These are phyloP conservation scores for Saccharum officinarum DNA, from an alignment of 176 grass and related monocot species.

Conservation along the genomic window DNA sequence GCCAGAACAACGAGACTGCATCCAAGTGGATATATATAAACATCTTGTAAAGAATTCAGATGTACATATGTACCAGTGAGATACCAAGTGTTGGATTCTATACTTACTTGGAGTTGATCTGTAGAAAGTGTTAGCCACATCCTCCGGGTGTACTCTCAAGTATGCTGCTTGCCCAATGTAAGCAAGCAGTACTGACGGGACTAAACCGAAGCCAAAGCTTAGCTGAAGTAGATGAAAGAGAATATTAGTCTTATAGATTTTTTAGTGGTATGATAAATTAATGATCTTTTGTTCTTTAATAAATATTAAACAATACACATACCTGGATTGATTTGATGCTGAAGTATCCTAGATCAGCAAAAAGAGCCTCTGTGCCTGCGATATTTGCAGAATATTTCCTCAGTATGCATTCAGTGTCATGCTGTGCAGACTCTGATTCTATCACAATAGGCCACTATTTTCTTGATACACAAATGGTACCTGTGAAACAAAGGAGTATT, in stretches of 20 bases:
- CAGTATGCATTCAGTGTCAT: background rate
- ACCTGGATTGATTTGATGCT: conserved; percentile 51
- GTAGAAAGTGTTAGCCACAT: conserved; percentile 52
- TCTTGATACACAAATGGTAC: conserved; percentile 6
- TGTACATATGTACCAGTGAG: background rate
- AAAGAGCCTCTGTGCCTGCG: conserved; percentile 56
- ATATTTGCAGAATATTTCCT: background rate
- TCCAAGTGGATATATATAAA: background rate
- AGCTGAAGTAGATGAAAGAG: background rate
- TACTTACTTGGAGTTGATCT: conserved; percentile 60
- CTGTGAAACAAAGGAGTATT: conserved; percentile 68
- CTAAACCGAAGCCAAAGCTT: conserved; percentile 36
- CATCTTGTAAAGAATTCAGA: background rate
- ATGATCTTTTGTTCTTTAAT: background rate
- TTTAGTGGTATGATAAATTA: background rate
- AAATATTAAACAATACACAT: background rate
- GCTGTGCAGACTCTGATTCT: background rate
- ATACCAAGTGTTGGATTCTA: background rate
- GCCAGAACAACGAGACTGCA: conserved; percentile 39
- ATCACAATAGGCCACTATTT: background rate
- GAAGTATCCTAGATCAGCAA: conserved; percentile 60
- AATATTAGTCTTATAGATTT: background rate
- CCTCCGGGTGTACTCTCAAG: conserved; percentile 31
- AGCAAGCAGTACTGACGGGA: conserved; percentile 45
- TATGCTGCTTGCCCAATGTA: conserved; percentile 63